Evolutionary conservation across 179 eudicot genomes (phyloP), one percentile per base, ranked within the genome.

Genomic region (Heliamphora pulchella): DNA sequence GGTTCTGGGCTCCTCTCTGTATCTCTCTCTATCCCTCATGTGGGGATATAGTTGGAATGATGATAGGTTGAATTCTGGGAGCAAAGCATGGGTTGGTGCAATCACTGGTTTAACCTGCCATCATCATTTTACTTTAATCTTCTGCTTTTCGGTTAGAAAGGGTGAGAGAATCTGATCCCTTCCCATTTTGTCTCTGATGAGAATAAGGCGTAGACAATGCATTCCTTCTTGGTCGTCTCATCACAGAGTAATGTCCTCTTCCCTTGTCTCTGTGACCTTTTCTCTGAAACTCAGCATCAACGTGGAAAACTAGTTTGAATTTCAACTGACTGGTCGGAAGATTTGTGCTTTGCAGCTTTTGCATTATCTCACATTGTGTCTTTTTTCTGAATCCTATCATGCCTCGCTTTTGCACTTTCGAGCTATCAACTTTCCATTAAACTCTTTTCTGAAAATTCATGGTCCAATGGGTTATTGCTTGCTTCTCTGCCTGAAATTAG

Each of bases 151-250:
- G 78, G 76, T 78, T 84, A 68, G 66, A 79, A 86, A 77, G 77
- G 77, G 66, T 79, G 79, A 79, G 79, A 58, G 59, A 72, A 71
- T 83, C 57, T 69, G 54, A 79, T 70, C 61, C 75, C 71, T 14
- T 67, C 74, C 63, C 66, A 74, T 79, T 87, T 87, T 87, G 80
- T 72, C 84, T 69, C 80, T 84, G 77, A 93, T 92, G 97, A 89
- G 89, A 90, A 87, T 86, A 80, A 87, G 90, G 88, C 88, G 83
- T 80, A 87, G 84, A 74, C 88, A 83, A 83, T 90, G 88, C 86
- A 82, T 90, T 66, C 89, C 91, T 83, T 90, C 90, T 80, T 88
- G 90, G 77, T 86, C 87, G 77, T 88, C 89, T 78, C 85, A 84
- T 74, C 84, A 61, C 39, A 82, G 86, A 84, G 93, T 91, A 87